Evolutionary conservation across 768 basidiomycete species (phyloP).

Genomic region (Lentinula detonsa): DNA sequence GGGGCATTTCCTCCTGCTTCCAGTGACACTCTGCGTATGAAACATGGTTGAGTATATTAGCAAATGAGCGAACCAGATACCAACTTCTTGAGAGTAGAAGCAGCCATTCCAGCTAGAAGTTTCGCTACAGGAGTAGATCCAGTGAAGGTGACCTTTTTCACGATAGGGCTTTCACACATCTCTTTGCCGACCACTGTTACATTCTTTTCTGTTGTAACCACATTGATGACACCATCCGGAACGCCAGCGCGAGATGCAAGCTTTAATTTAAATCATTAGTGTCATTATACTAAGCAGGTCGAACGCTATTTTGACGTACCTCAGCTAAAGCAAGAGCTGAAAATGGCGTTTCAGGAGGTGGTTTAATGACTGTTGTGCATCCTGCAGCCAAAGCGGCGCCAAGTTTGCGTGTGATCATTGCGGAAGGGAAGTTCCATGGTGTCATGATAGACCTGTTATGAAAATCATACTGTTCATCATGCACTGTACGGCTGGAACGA

Average conservation of each 20-base stretch:
- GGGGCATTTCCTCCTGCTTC: slow-evolving; percentile 95
- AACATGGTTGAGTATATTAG: neutral
- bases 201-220: slow-evolving; percentile 84
- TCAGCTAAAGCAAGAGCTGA: slow-evolving; percentile 89
- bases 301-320: slow-evolving; percentile 28
- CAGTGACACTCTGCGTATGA: slow-evolving; percentile 46
- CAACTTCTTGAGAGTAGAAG: slow-evolving; percentile 80
- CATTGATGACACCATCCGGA: slow-evolving; percentile 92
- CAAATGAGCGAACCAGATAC: slow-evolving; percentile 12
- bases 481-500: too few relatives aligned
- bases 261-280: slow-evolving; percentile 27
- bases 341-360: slow-evolving; percentile 92
- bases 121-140: slow-evolving; percentile 83
- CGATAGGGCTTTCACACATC: slow-evolving; percentile 81
- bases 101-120: slow-evolving; percentile 62
- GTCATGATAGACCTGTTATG: slow-evolving; percentile 63
- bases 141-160: slow-evolving; percentile 91
- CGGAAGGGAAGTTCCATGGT: slow-evolving; percentile 93
- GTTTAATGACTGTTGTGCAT: slow-evolving; percentile 95
- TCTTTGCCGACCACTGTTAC: slow-evolving; percentile 87
- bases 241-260: slow-evolving; percentile 85
- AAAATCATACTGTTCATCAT: neutral
- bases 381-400: slow-evolving; percentile 90
- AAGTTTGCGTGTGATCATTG: slow-evolving; percentile 91
- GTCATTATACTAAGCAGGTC: neutral